Evolutionary conservation across 2,329 filamentous ascomycete species (phyloP), one percentile per base, ranked within the genome.

Genomic region (Ceratocystis diversiconidia): DNA sequence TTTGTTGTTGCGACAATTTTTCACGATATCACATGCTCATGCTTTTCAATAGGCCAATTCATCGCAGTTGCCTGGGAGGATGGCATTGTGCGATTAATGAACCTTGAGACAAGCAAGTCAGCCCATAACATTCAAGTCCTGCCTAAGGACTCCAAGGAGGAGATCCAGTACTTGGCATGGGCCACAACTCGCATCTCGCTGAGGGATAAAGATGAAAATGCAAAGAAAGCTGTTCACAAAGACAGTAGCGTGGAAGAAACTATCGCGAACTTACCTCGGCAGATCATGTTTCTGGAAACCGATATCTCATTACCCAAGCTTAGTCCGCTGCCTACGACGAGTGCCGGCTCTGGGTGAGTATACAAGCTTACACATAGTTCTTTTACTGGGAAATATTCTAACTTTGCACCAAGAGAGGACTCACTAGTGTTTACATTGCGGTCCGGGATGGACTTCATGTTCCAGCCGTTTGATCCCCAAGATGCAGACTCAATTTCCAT

Each of bases 21-120:
- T 41, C 36, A 15, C n/a, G 46, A 5, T 22, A 12, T 44, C n/a
- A 17, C 28, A 52, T 61, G 32, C 48, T 64, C 10, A 19, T 44
- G 12, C 15, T 52, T 1, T 10, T 10, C 55, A 12, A 36, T 46
- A 68, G 86, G 87, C 7, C 87, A 89, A 68, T 85, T 90, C 52
- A 80, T 96, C 65, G 90, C 90, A 15, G 84, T 94, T 15, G 90
- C 85, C 59, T 95, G 90, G 85, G 90, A 83, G 70, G 90, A 95
- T 76, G 88, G 89, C 32, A 82, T 83, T 5, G 83, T 94, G 22
- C 85, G 90, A 66, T 76, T 95, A 44, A 82, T 92, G 73, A 88
- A 88, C 68, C 77, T 90, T 25, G 90, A 94, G 73, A 92, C 85
- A 70, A 88, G 85, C 73, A 95, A 92, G 75, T 83, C 87, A 12